Evolutionary conservation across 495 filamentous ascomycete species (phyloP).

Genomic region (Penicillium canariense): DNA sequence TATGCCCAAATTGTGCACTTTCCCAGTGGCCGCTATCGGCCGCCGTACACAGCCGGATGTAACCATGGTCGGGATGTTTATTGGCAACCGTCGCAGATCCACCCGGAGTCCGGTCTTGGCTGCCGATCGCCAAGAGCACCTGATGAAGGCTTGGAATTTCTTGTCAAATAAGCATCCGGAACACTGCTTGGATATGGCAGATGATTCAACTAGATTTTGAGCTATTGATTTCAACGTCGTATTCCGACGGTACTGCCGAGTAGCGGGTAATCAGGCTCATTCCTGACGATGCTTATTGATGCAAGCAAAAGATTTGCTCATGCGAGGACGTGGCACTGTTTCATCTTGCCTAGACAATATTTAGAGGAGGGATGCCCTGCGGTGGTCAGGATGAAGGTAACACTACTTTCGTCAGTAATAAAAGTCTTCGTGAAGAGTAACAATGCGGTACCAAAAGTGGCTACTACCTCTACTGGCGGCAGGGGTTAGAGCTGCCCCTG

Average conservation of each 20-base stretch:
- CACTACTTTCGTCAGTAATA: background rate
- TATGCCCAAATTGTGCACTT: too few relatives aligned
- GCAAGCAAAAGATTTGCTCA: background rate
- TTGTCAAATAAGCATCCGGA: background rate
- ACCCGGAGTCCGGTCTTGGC: slow-evolving; percentile 5
- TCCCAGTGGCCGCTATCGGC: too few relatives aligned
- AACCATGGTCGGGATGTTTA: background rate
- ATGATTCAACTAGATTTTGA: background rate
- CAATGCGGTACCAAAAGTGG: slow-evolving; percentile 1
- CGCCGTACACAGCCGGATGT: background rate
- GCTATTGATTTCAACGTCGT: background rate
- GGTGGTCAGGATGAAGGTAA: background rate
- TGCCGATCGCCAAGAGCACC: background rate
- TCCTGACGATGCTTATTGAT: background rate
- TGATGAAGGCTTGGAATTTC: background rate
- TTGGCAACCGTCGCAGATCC: slow-evolving; percentile 1
- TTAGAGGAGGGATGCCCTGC: background rate
- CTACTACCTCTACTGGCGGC: slow-evolving; percentile 1
- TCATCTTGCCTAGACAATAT: background rate
- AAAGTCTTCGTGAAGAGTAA: background rate
- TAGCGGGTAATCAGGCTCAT: background rate
- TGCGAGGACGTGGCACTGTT: background rate
- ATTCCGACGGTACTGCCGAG: background rate
- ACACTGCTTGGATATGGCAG: background rate
- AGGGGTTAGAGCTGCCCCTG: background rate